phyloP scores from a whole-genome alignment of 1,139 yeast species.

The Kodamaea sp. region DNA sequence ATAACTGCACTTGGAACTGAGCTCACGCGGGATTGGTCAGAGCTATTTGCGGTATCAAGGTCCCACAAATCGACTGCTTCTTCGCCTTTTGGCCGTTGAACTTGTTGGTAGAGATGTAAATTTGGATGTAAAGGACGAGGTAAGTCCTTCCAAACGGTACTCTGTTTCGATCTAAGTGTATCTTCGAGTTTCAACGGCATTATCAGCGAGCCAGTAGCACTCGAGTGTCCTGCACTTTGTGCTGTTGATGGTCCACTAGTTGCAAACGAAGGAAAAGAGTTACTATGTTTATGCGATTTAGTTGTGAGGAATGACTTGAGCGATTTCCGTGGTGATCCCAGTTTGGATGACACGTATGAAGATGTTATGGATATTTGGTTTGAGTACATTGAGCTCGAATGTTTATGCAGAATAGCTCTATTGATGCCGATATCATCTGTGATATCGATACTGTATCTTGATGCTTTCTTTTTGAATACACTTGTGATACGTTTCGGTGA shows the following conservation, averaged over 20 bases:
- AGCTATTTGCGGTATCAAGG: constrained; percentile 34
- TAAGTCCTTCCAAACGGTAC: too few relatives aligned
- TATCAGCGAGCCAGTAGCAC: too few relatives aligned
- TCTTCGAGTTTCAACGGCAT: too few relatives aligned
- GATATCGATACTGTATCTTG: constrained; percentile 17
- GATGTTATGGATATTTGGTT: constrained; percentile 30
- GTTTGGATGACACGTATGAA: constrained; percentile 21
- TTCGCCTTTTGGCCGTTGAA: background rate
- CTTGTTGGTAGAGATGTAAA: background rate
- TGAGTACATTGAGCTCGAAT: constrained; percentile 29
- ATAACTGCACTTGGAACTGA: constrained; percentile 57
- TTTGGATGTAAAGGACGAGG: background rate
- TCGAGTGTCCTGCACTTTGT: too few relatives aligned
- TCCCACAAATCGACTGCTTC: constrained; percentile 36
- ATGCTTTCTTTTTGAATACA: constrained; percentile 24
- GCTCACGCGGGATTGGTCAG: constrained; percentile 41
- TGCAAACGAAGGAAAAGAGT: constrained; percentile 11
- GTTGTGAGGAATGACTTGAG: constrained; percentile 21
- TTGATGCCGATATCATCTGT: constrained; percentile 2
- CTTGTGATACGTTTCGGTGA: constrained; percentile 32
- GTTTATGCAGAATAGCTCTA: constrained; percentile 16
- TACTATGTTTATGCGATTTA: constrained; percentile 14
- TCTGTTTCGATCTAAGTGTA: too few relatives aligned
- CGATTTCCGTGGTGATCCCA: constrained; percentile 31
- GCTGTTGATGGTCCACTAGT: constrained; percentile 1